Base-by-base conservation (phyloP, 2,329 filamentous ascomycete species). In the Raffaelea albimanens region DNA sequence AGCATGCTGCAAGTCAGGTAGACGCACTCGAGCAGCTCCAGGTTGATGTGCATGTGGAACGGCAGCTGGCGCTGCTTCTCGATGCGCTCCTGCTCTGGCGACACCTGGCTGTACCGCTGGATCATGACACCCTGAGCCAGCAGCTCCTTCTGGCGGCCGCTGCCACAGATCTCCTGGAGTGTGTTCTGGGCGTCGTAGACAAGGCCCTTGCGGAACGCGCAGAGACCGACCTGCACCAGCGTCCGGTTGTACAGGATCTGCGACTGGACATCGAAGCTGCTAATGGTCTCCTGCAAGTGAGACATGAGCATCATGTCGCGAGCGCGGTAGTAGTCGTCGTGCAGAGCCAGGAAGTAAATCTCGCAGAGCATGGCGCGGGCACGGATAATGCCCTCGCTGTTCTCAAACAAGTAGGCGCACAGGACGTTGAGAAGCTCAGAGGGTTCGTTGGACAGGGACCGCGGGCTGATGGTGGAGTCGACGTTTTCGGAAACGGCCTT, bases 1-100 rank as follows among this genome's bases (percentile, higher is more conserved):
- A 98, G 85, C 93, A 98, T 98, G 70, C 89, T 96, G 75, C 91
- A 97, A 44, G 93, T 97, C 50, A 98, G 79, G 72, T 98, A 98
- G 53, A 97, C 91, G 62, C 93, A 97, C 73, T 98, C 93, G 36
- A 98, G 80, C 47, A 98, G 80, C 68, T 98, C 93, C 45, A 98
- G 79, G 75, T 98, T 98, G 76, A 98, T 98, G 78, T 98, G 93
- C 89, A 98, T 96, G 75, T 98, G 93, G 83, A 98, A 98, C 34
- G 93, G 93, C 57, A 98, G 79, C 71, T 98, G 93, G 59, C 93
- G 84, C 71, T 97, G 91, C 65, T 93, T 87, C 74, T 98, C 93
- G 36, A 97, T 78, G 56, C 91, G 87, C 73, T 98, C 93, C 69
- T 98, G 93, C 70, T 98, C 93, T 18, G 93, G 93, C 33, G 90